phyloP scores from a whole-genome alignment of 345 rosid species.

The Heritiera fomes region DNA sequence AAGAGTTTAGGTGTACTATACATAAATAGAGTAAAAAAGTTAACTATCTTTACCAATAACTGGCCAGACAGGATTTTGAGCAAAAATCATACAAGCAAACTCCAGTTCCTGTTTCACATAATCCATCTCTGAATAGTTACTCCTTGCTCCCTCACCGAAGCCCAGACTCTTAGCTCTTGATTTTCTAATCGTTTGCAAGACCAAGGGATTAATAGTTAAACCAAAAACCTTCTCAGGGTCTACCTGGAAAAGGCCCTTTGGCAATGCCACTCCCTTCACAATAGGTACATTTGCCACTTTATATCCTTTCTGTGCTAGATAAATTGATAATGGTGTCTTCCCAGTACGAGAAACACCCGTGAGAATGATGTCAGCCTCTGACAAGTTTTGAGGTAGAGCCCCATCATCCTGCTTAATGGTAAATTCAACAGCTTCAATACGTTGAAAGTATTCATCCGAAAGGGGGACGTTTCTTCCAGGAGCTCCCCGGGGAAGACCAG shows the following conservation, averaged over 20 bases:
- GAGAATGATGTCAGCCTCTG: conserved; percentile 69
- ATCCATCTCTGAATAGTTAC: conserved; percentile 73
- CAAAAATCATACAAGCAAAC: conserved; percentile 58
- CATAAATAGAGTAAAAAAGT: background rate
- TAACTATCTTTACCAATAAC: conserved; percentile 58
- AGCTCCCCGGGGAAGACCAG: conserved; percentile 82
- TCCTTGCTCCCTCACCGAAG: conserved; percentile 47
- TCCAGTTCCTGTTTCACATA: conserved; percentile 67
- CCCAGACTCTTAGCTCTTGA: conserved; percentile 77
- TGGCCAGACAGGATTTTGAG: conserved; percentile 80
- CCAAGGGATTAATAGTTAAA: conserved; percentile 67
- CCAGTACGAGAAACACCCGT: conserved; percentile 85
- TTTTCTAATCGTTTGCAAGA: conserved; percentile 69
- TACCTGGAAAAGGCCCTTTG: conserved; percentile 58
- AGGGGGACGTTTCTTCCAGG: conserved; percentile 50
- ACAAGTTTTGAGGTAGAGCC: conserved; percentile 69
- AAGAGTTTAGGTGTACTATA: background rate
- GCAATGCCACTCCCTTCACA: conserved; percentile 69
- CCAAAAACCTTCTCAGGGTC: conserved; percentile 77
- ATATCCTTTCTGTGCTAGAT: conserved; percentile 82
- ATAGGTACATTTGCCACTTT: conserved; percentile 86
- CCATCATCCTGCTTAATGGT: conserved; percentile 93
- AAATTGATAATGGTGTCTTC: conserved; percentile 82
- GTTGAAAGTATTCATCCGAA: conserved; percentile 62
- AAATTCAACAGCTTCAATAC: conserved; percentile 84